Base-by-base conservation (phyloP, 106 monocot genomes). In the Xerophyta viscosa region DNA sequence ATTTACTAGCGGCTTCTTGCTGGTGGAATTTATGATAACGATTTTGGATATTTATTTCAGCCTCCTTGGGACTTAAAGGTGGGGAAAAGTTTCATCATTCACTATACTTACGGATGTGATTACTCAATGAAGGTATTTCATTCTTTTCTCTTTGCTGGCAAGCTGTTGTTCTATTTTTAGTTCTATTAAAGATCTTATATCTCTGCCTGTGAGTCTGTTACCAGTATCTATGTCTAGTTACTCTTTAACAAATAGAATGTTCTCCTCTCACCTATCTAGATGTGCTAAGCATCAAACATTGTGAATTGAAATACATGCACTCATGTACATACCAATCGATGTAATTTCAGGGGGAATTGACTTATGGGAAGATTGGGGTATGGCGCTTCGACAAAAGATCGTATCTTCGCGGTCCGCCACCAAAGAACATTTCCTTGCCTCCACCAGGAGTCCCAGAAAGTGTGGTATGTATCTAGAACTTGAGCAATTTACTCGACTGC, bases 81-180 rank as follows among this genome's bases (percentile, higher is more conserved):
- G 61, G 78, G 67, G 13, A 68, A 63, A 12, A 18, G 66, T 31
- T 78, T 63, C 53, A 78, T 78, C 20, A 72, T 72, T 46, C 78
- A 78, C 37, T 78, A 78, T 24, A 71, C 78, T 1, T 78, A 78
- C 45, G 78, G 78, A 24, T 72, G 67, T 67, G 72, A 78, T 39
- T 78, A 67, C 31, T 26, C 46, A 29, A 26, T 57, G 20, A 57
- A 56, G 66, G 66, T 66, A 27, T 51, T 29, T 27, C 14, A 20
- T 26, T 26, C 22, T 13, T 27, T 43, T 3, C n/a, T 17, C 12
- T 43, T 43, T 43, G 10, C 10, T 33, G 10, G 33, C 33, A 6
- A 33, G 33, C 7, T 33, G 33, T 33, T 33, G 33, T 33, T 33
- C 10, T 33, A 6, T 10, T 33, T 33, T 33, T 33, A 33, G n/a